These are phyloP conservation scores for Alternaria ventricosa DNA, from an alignment of 2,329 filamentous ascomycete species.

Conservation along the genomic window DNA sequence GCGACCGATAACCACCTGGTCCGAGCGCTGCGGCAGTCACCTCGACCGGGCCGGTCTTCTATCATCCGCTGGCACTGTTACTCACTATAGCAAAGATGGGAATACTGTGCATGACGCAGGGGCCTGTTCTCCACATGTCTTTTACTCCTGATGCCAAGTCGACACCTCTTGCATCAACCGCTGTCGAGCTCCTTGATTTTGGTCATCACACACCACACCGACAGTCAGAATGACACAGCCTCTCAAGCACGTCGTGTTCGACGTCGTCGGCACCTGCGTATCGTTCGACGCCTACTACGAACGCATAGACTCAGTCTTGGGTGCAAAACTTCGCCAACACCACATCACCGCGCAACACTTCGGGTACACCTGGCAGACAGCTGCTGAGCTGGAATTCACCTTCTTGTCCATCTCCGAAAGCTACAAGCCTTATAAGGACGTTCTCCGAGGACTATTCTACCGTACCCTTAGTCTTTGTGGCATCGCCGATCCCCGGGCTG, in stretches of 20 bases:
- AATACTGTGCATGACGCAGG: neutral
- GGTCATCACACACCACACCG: neutral
- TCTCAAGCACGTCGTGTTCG: constrained; percentile 16
- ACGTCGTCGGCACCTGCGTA: constrained; percentile 19
- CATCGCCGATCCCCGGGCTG: constrained; percentile 3
- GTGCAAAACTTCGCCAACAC: constrained; percentile 11
- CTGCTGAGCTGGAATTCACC: constrained; percentile 22
- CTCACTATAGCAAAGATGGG: neutral
- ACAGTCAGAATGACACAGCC: constrained; percentile 2
- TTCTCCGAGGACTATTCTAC: constrained; percentile 17
- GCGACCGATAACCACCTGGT: neutral
- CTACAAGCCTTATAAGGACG: constrained; percentile 15
- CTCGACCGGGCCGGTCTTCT: constrained; percentile 1
- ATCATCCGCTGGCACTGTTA: neutral
- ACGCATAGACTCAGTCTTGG: constrained; percentile 11
- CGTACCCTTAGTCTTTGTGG: constrained; percentile 15
- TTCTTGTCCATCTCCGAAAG: constrained; percentile 16
- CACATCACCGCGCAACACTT: constrained; percentile 14
- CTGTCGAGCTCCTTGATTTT: neutral
- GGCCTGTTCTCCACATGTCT: neutral
- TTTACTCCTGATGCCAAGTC: neutral
- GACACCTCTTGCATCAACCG: neutral
- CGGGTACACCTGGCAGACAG: constrained; percentile 19
- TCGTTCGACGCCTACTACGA: constrained; percentile 20
- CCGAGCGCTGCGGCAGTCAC: neutral